Evolutionary conservation across 192 early-diverging fungal species (phyloP).

Genomic region (Podila epicladia): DNA sequence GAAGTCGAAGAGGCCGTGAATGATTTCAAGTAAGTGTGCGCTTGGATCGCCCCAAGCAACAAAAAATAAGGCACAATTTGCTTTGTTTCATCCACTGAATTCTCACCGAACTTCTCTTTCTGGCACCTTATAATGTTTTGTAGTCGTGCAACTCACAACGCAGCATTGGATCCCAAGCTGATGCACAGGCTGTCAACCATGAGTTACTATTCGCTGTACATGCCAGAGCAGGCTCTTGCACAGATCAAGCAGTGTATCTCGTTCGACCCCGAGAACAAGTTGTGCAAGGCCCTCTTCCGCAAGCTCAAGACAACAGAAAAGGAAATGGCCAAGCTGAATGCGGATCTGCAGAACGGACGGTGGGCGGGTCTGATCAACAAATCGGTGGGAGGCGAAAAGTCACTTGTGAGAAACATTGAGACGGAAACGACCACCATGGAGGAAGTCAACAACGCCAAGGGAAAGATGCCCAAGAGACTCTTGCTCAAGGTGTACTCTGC

Average conservation of each 20-base stretch:
- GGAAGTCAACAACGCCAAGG: conserved; percentile 38
- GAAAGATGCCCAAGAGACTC: conserved; percentile 51
- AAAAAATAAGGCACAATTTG: not conserved
- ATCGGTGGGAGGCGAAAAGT: conserved; percentile 58
- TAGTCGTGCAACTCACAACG: conserved; percentile 79
- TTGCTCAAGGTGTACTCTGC: conserved; percentile 57
- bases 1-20: conserved; percentile 89
- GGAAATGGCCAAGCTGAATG: conserved; percentile 67
- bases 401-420: conserved; percentile 23
- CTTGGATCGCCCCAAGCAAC: not conserved
- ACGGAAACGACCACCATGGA: conserved; percentile 48
- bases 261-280: conserved; percentile 92
- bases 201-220: conserved; percentile 73
- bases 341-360: conserved; percentile 62
- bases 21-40: conserved; percentile 67
- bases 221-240: conserved; percentile 73
- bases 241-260: conserved; percentile 87
- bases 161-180: conserved; percentile 70
- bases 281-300: conserved; percentile 82
- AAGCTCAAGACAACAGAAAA: conserved; percentile 82
- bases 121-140: too few species aligned
- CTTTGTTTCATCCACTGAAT: not conserved
- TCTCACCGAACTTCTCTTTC: not conserved
- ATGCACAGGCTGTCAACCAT: conserved; percentile 75
- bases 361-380: conserved; percentile 68